Evolutionary conservation across 495 filamentous ascomycete genomes (phyloP).

Genomic region (Tuber brumale): DNA sequence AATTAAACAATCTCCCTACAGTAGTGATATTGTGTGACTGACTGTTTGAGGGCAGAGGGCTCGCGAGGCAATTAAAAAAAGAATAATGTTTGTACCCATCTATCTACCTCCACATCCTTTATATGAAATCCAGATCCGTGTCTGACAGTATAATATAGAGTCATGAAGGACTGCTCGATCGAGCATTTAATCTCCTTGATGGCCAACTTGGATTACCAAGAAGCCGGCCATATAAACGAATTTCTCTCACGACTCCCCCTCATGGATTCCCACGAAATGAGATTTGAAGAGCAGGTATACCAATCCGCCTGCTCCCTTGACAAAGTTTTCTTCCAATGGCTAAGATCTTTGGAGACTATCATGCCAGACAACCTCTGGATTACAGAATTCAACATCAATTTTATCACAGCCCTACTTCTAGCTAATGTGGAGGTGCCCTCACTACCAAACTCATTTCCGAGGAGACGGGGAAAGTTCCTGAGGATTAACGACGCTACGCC

Average conservation of each 20-base stretch:
- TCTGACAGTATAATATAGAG: not conserved
- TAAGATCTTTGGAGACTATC: not conserved
- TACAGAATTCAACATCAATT: constrained; percentile 5
- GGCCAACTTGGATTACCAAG: not conserved
- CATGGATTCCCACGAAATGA: not conserved
- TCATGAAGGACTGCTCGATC: not conserved
- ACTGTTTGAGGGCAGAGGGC: not conserved
- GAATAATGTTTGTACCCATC: not conserved
- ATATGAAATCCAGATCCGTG: not conserved
- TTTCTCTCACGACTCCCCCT: not conserved
- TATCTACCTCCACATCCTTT: not conserved
- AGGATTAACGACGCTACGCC: not conserved
- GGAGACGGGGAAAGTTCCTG: not conserved
- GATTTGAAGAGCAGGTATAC: not conserved
- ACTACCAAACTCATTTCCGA: not conserved
- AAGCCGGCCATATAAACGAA: not conserved
- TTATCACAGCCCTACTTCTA: not conserved
- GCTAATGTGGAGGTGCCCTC: not conserved
- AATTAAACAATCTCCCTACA: not conserved
- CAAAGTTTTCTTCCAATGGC: not conserved
- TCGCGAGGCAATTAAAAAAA: not conserved
- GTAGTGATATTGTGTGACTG: not conserved
- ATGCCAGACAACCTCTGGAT: constrained; percentile 7
- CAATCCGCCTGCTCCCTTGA: not conserved
- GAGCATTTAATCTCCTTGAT: not conserved